Evolutionary conservation across 495 filamentous ascomycete genomes (phyloP), one percentile per base, ranked within the genome.

Genomic region (Penicillium samsonianum): DNA sequence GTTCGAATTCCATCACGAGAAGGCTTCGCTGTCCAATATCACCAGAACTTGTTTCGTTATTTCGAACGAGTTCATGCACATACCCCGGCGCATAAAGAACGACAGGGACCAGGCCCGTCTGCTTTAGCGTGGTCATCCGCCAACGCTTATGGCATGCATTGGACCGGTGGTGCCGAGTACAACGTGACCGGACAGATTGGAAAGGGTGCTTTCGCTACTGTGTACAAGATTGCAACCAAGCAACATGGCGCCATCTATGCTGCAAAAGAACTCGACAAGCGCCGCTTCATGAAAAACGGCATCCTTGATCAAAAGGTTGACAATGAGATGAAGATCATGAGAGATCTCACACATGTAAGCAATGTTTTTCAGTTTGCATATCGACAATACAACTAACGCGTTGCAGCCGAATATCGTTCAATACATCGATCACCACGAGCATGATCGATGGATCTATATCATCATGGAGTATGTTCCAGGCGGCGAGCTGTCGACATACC

Each of bases 281-380:
- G 86, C 42, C 81, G 84, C 16, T 92, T 97, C 69, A 89, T 92
- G 78, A 96, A 92, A 68, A 90, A 94, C 65, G 90, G 90, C 38
- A 81, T 88, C 20, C 72, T 91, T 26, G 90, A 92, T 64, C 84
- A 88, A 62, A 93, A 92, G 67, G 86, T 98, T 3, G 88, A 95
- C 60, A 96, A 93, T 60, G 94, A 98, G 72, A 92, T 98, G 84
- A 87, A 84, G 40, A 96, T 98, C 56, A 96, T 98, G 87, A 83
- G 87, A 63, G 81, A 76, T 31, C 75, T 98, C 22, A 77, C 84
- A 50, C 94, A 98, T 76, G 90, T 93, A 75, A 82, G 88, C 74
- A 19, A 9, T 22, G 1, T 11, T 19, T 46, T 22, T 5, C 14
- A n/a, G 5, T 6, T 10, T 50, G 6, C 2, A 2, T 20, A 2